These are phyloP conservation scores for Ceriops zippeliana DNA, from an alignment of 345 rosid species.

Conservation along the genomic window DNA sequence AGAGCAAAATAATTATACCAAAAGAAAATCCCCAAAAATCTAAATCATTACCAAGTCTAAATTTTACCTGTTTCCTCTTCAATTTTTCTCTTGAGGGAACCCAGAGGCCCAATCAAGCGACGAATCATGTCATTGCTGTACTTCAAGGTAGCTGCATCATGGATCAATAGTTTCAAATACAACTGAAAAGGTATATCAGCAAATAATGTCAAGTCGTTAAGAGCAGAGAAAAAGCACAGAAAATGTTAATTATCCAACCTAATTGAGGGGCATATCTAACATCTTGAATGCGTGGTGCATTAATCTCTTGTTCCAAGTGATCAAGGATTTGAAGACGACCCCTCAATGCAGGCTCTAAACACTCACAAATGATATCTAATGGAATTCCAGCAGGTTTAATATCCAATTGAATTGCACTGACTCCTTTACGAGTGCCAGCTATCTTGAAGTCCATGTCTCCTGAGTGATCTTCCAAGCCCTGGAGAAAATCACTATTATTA, in stretches of 20 bases:
- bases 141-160: conserved; percentile 62
- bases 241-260: conserved; percentile 42
- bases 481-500: conserved; percentile 9
- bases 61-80: conserved; percentile 88
- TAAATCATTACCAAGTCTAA: not conserved
- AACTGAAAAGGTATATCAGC: conserved; percentile 1
- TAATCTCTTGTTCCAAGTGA: conserved; percentile 78
- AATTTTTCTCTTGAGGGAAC: conserved; percentile 69
- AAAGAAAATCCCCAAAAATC: not conserved
- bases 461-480: conserved; percentile 98
- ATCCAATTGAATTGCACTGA: conserved; percentile 92
- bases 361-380: conserved; percentile 81
- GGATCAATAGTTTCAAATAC: conserved; percentile 17
- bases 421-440: conserved; percentile 87
- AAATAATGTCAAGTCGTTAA: not conserved
- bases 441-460: conserved; percentile 99
- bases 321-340: conserved; percentile 93
- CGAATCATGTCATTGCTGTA: conserved; percentile 83
- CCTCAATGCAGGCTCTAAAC: conserved; percentile 71
- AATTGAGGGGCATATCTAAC: conserved; percentile 54
- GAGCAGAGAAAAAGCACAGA: conserved; percentile 12
- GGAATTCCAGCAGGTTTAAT: conserved; percentile 99
- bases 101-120: conserved; percentile 83
- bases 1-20: not conserved
- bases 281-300: conserved; percentile 59